Evolutionary conservation across 352 stramenopile genomes (phyloP).

Genomic region (Pythium dissotocum): DNA sequence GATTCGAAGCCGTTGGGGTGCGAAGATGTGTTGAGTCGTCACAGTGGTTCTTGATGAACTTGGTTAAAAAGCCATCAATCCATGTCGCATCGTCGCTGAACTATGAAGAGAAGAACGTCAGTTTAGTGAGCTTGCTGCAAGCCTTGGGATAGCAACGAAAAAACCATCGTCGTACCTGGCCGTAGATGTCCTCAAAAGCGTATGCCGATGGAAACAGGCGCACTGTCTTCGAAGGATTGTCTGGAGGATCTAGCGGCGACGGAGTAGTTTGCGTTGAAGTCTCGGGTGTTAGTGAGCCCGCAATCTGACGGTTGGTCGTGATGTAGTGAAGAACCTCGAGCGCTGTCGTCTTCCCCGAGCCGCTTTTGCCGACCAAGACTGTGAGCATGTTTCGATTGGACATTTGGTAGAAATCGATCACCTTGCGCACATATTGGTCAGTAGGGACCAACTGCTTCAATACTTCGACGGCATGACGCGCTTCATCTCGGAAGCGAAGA

Average conservation of each 20-base stretch:
- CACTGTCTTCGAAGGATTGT: conserved; percentile 21
- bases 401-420: conserved; percentile 62
- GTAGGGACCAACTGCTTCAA: conserved; percentile 16
- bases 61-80: conserved; percentile 56
- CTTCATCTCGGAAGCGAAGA: conserved; percentile 8
- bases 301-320: conserved; percentile 7
- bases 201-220: conserved; percentile 53
- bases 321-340: conserved; percentile 45
- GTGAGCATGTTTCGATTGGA: conserved; percentile 38
- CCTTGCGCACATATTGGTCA: conserved; percentile 50
- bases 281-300: not conserved
- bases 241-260: not conserved
- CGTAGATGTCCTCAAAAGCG: conserved; percentile 48
- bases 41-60: conserved; percentile 60
- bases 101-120: conserved; percentile 20
- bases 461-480: conserved; percentile 5
- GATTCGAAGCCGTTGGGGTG: not conserved
- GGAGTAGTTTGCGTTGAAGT: not conserved
- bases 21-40: not conserved
- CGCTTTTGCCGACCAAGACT: conserved; percentile 48
- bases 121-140: not conserved
- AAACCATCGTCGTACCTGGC: conserved; percentile 31
- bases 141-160: not conserved
- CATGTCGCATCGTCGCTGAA: conserved; percentile 45
- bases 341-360: conserved; percentile 63